Base-by-base conservation (phyloP, 352 stramenopile genomes). In the Phytophthora pistaciae region DNA sequence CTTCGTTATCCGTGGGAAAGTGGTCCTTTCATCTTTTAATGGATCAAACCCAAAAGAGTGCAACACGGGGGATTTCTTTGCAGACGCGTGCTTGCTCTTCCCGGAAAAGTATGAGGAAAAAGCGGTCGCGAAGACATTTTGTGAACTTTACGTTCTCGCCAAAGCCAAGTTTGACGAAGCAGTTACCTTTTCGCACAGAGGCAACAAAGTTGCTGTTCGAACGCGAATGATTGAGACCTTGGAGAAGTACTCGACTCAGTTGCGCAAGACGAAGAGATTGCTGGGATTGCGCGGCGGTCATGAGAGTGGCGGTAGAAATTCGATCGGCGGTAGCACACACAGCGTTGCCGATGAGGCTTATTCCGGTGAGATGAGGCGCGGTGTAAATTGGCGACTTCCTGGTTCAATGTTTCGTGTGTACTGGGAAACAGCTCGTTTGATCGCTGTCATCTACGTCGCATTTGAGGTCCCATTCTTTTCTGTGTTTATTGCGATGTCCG, bases 251-350 rank as follows among this genome's bases (percentile, higher is more conserved):
- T 74, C 83, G 1, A 92, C 83, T 2, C 88, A 94, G 57, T 46
- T 94, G 21, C 77, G 76, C 9, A 95, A 95, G 64, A 94, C 87
- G 0, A 93, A 92, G 52, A 92, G 92, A 46, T 54, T 95, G 21
- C 62, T 95, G 5, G 87, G 87, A 1, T 68, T 93, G 33, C 82
- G 85, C 14, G 84, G 75, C 20, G 81, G 72, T 0, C 42, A 55
- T 38, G 70, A 74, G 38, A 82, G 68, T n/a, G 65, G 67, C 1
- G 56, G 52, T 1, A 68, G 53, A 13, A 70, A 52, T 8, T 64
- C 57, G 4, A 21, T 53, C 20, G 53, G 31, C 11, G 57, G 48
- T 33, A 66, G 66, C 49, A 16, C 58, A 23, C 59, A 60, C 21
- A 50, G 55, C 54, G n/a, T 65, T 58, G 11, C 38, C 9, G 27